Evolutionary conservation across 768 basidiomycete genomes (phyloP), one percentile per base, ranked within the genome.

Genomic region (Lepiota venenata): DNA sequence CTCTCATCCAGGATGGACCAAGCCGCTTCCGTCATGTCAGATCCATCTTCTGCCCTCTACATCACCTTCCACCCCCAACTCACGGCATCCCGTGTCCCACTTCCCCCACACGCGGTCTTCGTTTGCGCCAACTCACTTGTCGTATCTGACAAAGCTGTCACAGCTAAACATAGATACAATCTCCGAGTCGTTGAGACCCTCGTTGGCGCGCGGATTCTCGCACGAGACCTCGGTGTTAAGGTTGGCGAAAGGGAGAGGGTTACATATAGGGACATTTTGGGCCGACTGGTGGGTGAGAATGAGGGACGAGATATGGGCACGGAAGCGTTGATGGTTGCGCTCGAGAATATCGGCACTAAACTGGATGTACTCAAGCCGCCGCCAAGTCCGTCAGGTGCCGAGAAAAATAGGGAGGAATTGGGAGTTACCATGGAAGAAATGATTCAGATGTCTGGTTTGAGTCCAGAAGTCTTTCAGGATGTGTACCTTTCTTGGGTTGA

Each of bases 1-100:
- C n/a, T n/a, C n/a, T n/a, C n/a, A n/a, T n/a, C n/a, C 46, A 88
- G 91, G 21, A 90, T 95, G 88, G 93, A 96, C 66, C 92, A 94
- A 76, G 88, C 92, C 1, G 91, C 92, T 0, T 93, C 90, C 0
- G 85, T 93, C 36, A 86, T 95, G 59, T 87, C 83, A 14, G 74
- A 79, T 21, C 75, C 87, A 0, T 78, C 80, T 18, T 82, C 87
- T 7, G 86, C 91, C 0, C 78, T 91, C 29, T 88, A 88, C 64
- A 86, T 93, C 60, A 79, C 85, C 18, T 96, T 95, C 77, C 87
- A 83, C 66, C 93, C 93, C 0, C 69, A 71, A 12, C 80, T 96
- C 10, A 63, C 74, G 44, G 87, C 89, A 0, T 77, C 82, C 21
- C 81, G 84, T 0, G 82, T 88, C 8, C 81, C 79, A 1, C 79